A percentile compares a stretch with the other conserved stretches of the same genome.
These are phyloP conservation scores for Boletus sensibilis DNA, from an alignment of 768 basidiomycete species.

Conservation along the genomic window DNA sequence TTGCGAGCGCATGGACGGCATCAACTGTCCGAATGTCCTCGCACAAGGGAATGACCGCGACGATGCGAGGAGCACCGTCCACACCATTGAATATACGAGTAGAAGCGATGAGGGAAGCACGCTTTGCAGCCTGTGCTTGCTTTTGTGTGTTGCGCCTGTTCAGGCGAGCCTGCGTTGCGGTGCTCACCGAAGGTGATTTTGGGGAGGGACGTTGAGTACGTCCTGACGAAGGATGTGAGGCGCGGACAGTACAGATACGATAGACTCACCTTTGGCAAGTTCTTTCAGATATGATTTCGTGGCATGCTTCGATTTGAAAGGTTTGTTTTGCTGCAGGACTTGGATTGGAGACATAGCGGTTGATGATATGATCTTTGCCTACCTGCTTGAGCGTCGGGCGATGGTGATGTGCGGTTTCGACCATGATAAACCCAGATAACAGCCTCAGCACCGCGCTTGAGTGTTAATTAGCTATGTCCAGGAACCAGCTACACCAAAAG, in stretches of 20 bases:
- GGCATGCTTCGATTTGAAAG: constrained; percentile 89
- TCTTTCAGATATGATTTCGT: constrained; percentile 84
- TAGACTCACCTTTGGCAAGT: constrained; percentile 68
- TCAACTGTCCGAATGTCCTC: constrained; percentile 55
- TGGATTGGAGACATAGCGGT: neutral
- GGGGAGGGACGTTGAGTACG: constrained; percentile 53
- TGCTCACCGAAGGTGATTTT: constrained; percentile 50
- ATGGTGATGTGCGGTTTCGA: constrained; percentile 49
- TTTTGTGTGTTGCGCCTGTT: constrained; percentile 86
- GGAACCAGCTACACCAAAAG: neutral
- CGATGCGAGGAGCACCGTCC: constrained; percentile 80
- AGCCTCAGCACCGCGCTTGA: neutral
- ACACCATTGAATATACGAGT: constrained; percentile 77
- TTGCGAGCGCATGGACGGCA: constrained; percentile 57
- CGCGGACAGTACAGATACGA: neutral
- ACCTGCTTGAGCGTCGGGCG: constrained; percentile 89
- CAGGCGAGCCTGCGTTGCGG: constrained; percentile 64
- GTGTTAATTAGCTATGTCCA: neutral
- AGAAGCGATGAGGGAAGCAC: constrained; percentile 62
- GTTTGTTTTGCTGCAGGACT: constrained; percentile 72
- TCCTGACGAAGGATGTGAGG: constrained; percentile 40
- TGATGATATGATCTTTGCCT: constrained; percentile 19
- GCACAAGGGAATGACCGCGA: constrained; percentile 84
- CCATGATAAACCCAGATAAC: constrained; percentile 29
- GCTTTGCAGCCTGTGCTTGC: constrained; percentile 74